phyloP scores from a whole-genome alignment of 2,329 filamentous ascomycete species.

The Periconia sp. region DNA sequence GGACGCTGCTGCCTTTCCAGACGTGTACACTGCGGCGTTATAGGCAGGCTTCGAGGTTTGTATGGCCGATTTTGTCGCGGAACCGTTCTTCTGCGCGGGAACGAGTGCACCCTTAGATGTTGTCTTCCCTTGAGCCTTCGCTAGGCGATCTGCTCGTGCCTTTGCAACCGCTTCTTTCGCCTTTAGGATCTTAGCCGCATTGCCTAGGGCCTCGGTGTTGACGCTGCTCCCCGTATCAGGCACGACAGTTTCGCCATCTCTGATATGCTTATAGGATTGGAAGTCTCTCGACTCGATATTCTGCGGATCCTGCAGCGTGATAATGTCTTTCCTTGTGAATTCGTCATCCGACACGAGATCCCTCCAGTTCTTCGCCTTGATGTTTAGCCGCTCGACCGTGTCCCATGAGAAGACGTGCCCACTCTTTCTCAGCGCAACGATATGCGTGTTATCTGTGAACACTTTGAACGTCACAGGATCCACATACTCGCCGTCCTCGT shows the following conservation, averaged over 20 bases:
- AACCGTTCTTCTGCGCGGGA: conserved; percentile 27
- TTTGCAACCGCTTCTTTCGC: conserved; percentile 94
- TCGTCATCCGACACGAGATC: conserved; percentile 87
- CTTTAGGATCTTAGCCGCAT: conserved; percentile 80
- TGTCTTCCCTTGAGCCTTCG: conserved; percentile 39
- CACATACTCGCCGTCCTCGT: conserved; percentile 88
- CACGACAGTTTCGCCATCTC: conserved; percentile 81
- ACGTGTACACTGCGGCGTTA: conserved; percentile 90
- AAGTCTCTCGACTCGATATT: conserved; percentile 83
- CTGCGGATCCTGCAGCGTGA: conserved; percentile 94
- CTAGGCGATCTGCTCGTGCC: conserved; percentile 74
- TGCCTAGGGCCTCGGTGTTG: conserved; percentile 81
- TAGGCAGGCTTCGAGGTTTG: conserved; percentile 51
- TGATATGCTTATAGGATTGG: conserved; percentile 85
- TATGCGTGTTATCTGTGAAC: conserved; percentile 97
- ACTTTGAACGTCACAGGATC: conserved; percentile 98
- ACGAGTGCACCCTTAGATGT: conserved; percentile 23
- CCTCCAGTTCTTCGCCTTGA: conserved; percentile 95
- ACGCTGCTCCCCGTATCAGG: conserved; percentile 72
- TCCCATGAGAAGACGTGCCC: conserved; percentile 98
- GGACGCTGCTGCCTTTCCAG: conserved; percentile 86
- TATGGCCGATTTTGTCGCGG: conserved; percentile 50
- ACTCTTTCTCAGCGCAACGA: conserved; percentile 83
- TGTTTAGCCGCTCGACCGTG: conserved; percentile 91
- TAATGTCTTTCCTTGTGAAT: conserved; percentile 89